Percentiles rank a stretch among this genome's conserved stretches.
Conservation (phyloP, 495 filamentous ascomycete species). For the Penicillium salamii region DNA sequence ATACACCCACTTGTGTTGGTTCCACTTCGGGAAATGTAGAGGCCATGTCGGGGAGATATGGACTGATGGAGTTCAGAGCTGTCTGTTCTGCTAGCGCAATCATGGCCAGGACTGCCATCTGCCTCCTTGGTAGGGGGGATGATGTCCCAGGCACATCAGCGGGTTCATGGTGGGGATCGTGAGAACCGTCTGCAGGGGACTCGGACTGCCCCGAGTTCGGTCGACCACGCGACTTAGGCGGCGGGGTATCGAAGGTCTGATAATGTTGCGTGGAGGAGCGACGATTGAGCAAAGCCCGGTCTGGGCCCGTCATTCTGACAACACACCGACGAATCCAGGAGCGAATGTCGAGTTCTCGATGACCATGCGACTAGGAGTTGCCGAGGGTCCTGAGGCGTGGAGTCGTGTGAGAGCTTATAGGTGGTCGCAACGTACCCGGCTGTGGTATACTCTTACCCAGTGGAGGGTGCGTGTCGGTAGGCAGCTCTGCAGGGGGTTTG, state of each 20-base stretch:
- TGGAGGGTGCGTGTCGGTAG: background rate
- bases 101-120: slow-evolving; percentile 80
- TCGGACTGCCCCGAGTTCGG: slow-evolving; percentile 50
- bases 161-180: slow-evolving; percentile 28
- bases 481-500: background rate
- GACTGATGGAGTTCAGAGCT: slow-evolving; percentile 92
- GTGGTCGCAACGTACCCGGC: background rate
- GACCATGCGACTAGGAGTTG: slow-evolving; percentile 11
- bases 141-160: slow-evolving; percentile 26
- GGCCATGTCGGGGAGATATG: slow-evolving; percentile 92
- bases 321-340: background rate
- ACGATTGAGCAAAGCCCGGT: slow-evolving; percentile 45
- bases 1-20: slow-evolving; percentile 69
- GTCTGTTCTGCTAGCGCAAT: slow-evolving; percentile 93
- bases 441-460: background rate
- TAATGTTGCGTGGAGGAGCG: slow-evolving; percentile 77
- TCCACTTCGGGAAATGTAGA: slow-evolving; percentile 79
- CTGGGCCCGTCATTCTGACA: slow-evolving; percentile 28
- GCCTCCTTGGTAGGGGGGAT: slow-evolving; percentile 76
- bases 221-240: slow-evolving; percentile 74
- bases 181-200: slow-evolving; percentile 32
- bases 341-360: background rate
- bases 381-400: slow-evolving; percentile 4
- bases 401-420: slow-evolving; percentile 9
- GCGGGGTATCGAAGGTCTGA: slow-evolving; percentile 90